Conservation (phyloP, 1,284 basidiomycete species). For the Leccinum griseonigrum region DNA sequence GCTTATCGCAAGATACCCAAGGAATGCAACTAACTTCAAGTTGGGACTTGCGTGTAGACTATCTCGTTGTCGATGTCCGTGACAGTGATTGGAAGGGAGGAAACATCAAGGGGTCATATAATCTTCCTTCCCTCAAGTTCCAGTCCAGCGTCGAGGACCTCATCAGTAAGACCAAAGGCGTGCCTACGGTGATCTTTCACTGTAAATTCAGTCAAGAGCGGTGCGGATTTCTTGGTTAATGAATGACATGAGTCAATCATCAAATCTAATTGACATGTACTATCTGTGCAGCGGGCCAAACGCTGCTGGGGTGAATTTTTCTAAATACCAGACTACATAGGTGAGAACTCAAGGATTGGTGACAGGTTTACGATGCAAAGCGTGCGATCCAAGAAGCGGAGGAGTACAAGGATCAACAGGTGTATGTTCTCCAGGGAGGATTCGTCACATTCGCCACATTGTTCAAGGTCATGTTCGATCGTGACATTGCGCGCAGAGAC, state of each 20-base stretch:
- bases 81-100: slow-evolving; percentile 75
- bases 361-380: slow-evolving; percentile 66
- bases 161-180: slow-evolving; percentile 56
- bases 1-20: background rate
- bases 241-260: too few relatives aligned
- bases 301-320: slow-evolving; percentile 55
- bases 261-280: background rate
- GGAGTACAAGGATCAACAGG: slow-evolving; percentile 46
- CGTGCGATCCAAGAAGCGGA: slow-evolving; percentile 39
- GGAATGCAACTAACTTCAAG: background rate
- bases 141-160: slow-evolving; percentile 53
- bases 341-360: background rate
- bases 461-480: slow-evolving; percentile 49
- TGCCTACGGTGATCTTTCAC: slow-evolving; percentile 70
- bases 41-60: slow-evolving; percentile 41
- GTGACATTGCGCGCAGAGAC: background rate
- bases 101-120: slow-evolving; percentile 63
- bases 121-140: slow-evolving; percentile 63
- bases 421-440: slow-evolving; percentile 65
- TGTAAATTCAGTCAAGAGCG: slow-evolving; percentile 72
- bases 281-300: slow-evolving; percentile 58
- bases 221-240: slow-evolving; percentile 39
- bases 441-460: slow-evolving; percentile 67
- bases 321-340: slow-evolving; percentile 12
- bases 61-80: slow-evolving; percentile 73